Base-by-base conservation (phyloP, 345 rosid species). In the Arabidopsis suecica region DNA sequence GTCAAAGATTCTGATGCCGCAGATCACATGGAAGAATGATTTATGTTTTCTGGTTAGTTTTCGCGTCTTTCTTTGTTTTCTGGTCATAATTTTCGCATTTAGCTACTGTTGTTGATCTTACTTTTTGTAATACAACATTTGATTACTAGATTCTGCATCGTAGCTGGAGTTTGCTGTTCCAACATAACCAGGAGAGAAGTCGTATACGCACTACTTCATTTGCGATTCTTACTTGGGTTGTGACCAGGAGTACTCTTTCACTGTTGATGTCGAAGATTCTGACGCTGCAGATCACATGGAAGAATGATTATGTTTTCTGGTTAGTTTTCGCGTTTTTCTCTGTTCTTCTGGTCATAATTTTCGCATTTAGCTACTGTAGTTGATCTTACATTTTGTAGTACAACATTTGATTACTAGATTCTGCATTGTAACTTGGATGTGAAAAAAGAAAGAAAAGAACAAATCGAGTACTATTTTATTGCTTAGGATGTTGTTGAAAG, bases 141-240 rank as follows among this genome's bases (percentile, higher is more conserved):
- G 69, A 20, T 30, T 30, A 16, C 28, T 5, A 16, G 7, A 30
- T 47, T 65, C 69, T 10, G 30, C 28, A 12, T 64, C 42, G 40
- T 32, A 18, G 33, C 45, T 44, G 4, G 89, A 82, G 13, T 91
- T 89, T 77, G 74, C 83, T n/a, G 90, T 88, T 23, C 90, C 96
- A 7, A 58, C 80, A 1, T 94, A 91, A 60, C 56, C 83, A 2
- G 93, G 89, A 68, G 83, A 73, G 84, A 87, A 84, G 79, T 66
- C 86, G 0, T 88, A 87, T 65, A 83, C 86, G 0, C 83, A 88
- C 4, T 93, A 91, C 73, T 87, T 93, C 57, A 91, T 89, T 96
- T 86, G 91, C 11, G 93, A 89, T 63, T 91, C 94, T 4, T 91
- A 87, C 77, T 68, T 93, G 70, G 96, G 97, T 2, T 91, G 91